Base-by-base conservation (phyloP, 768 basidiomycete genomes). In the Kwoniella sp. region DNA sequence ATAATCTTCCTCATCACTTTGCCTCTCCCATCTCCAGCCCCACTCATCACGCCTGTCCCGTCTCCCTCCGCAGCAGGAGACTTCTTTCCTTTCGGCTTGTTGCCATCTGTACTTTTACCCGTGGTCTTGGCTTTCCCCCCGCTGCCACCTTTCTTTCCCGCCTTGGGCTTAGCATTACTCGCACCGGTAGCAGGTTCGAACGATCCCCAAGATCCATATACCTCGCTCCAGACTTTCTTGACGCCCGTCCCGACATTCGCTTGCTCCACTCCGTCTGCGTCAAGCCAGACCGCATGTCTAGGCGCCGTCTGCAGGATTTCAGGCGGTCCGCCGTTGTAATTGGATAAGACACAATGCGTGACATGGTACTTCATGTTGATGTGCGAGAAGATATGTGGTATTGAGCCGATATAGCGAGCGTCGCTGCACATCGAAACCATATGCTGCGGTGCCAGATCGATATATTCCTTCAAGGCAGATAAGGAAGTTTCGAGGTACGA, bases 311-410 rank as follows among this genome's bases (percentile, higher is more conserved):
- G 7, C 4, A 54, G n/a, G 4, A 68, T 58, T 0, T 56, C 41
- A 54, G 64, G 54, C 55, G 69, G 51, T 45, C 17, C 11, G 41
- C 8, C 41, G 41, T 45, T 45, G 29, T 45, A 17, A 23, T 61
- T 38, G 3, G 54, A 41, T 29, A 77, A 20, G 52, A 67, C 38
- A 17, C 71, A 61, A 56, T 71, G 71, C 9, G 73, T 61, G 50
- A 81, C 71, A 55, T 79, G 72, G 62, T 82, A 94, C 13, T 90
- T 93, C 83, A 93, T 92, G 72, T 84, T 87, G 75, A 94, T 90
- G 77, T 97, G 93, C 9, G 91, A 92, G 81, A 96, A 96, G 53
- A 92, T 82, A 74, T 95, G 93, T 2, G 88, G 63, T 38, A 94
- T 86, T 65, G 62, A 63, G 22, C 38, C 29, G 12, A 63, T 26